A percentile compares a stretch with the other conserved stretches of the same genome.
Conservation (phyloP, 192 early-diverging fungal genomes). For the Coemansia sp. region DNA sequence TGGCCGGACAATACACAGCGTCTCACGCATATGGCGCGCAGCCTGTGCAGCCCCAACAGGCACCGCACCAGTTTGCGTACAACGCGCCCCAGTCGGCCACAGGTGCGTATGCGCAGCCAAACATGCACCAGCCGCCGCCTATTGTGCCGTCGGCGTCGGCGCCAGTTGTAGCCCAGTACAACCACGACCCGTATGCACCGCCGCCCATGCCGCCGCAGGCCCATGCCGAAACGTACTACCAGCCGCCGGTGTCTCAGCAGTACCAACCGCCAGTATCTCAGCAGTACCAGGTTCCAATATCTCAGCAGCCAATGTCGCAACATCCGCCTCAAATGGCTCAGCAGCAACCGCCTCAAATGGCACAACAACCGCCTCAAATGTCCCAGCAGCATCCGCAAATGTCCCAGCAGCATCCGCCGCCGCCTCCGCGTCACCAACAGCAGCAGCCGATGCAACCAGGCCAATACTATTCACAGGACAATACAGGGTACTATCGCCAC, state of each 20-base stretch:
- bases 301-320: too few species aligned
- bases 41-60: neutral
- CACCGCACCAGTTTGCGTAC: conserved; percentile 3
- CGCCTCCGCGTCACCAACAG: neutral
- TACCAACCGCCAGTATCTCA: conserved; percentile 3
- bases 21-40: conserved; percentile 3
- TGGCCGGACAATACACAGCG: conserved; percentile 11
- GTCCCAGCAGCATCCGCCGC: neutral
- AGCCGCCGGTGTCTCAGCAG: conserved; percentile 6
- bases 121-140: neutral
- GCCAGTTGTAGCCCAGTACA: neutral
- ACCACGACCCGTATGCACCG: conserved; percentile 1
- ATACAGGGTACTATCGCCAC: conserved; percentile 8
- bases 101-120: neutral
- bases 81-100: neutral
- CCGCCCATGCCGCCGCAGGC: neutral
- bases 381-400: neutral
- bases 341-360: neutral
- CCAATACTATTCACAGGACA: conserved; percentile 4
- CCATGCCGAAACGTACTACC: neutral
- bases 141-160: conserved; percentile 4
- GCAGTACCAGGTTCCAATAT: too few species aligned
- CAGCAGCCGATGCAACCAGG: neutral
- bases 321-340: conserved; percentile 2
- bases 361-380: neutral